Percentiles rank a stretch among this genome's conserved stretches.
phyloP scores from a whole-genome alignment of 2,329 filamentous ascomycete genomes.

The Botrytis sinoallii region DNA sequence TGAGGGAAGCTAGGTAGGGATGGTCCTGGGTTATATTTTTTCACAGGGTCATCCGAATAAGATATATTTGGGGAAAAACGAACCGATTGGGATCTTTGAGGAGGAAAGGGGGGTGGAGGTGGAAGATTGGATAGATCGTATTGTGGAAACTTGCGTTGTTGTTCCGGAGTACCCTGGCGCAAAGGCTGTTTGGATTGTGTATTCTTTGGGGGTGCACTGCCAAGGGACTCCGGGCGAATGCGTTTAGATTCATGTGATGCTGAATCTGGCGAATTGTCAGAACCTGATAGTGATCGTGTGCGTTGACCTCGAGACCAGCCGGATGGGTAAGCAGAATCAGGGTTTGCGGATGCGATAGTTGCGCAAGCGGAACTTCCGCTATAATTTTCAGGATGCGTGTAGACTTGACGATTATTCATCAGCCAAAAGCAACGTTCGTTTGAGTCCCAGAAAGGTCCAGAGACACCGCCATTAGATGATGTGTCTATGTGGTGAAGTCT shows the following conservation, averaged over 20 bases:
- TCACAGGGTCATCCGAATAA: slow-evolving; percentile 2
- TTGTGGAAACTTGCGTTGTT: slow-evolving; percentile 2
- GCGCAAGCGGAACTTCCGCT: slow-evolving; percentile 19
- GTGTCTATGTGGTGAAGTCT: slow-evolving; percentile 14
- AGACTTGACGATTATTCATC: slow-evolving; percentile 17
- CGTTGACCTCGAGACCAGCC: slow-evolving; percentile 13
- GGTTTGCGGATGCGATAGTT: slow-evolving; percentile 14
- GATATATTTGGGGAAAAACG: slow-evolving; percentile 15
- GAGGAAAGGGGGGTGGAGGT: slow-evolving; percentile 2
- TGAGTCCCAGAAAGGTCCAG: slow-evolving; percentile 18
- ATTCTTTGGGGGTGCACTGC: background rate
- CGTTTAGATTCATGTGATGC: slow-evolving; percentile 9
- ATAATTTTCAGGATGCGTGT: slow-evolving; percentile 15
- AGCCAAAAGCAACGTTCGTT: slow-evolving; percentile 14
- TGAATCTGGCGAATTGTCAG: background rate
- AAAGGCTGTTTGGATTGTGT: background rate
- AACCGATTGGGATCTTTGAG: slow-evolving; percentile 13
- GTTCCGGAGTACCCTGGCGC: background rate
- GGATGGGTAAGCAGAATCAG: slow-evolving; percentile 12
- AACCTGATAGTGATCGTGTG: slow-evolving; percentile 9
- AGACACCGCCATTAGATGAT: slow-evolving; percentile 4
- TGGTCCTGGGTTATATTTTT: background rate
- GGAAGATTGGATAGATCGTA: background rate
- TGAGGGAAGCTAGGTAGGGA: background rate
- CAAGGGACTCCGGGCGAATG: background rate